A percentile compares a stretch with the other conserved stretches of the same genome.
phyloP scores from a whole-genome alignment of 2,329 filamentous ascomycete genomes.

The Trichoderma citrinoviride region DNA sequence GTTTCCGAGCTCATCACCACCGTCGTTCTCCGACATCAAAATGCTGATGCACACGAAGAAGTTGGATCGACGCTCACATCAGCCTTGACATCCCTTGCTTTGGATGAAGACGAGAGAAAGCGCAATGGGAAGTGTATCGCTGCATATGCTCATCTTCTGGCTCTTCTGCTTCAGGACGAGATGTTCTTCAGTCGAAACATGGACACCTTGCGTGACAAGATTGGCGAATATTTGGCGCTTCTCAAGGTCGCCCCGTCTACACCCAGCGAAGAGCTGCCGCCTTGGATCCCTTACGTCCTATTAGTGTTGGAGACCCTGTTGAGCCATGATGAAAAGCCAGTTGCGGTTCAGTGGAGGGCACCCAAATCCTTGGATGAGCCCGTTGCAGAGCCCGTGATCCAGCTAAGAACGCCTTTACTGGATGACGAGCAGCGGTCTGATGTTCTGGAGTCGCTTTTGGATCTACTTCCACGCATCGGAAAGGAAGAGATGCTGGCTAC shows the following conservation, averaged over 20 bases:
- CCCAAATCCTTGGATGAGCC: constrained; percentile 51
- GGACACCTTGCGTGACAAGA: constrained; percentile 71
- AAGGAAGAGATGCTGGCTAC: constrained; percentile 84
- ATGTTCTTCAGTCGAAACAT: constrained; percentile 76
- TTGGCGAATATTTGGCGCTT: constrained; percentile 73
- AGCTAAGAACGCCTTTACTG: constrained; percentile 56
- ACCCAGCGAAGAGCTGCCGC: constrained; percentile 73
- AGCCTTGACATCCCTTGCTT: constrained; percentile 70
- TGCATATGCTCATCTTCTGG: constrained; percentile 88
- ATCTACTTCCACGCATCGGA: constrained; percentile 79
- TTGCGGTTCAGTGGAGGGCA: constrained; percentile 67
- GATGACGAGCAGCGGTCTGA: constrained; percentile 62
- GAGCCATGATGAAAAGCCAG: constrained; percentile 82
- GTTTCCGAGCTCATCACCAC: constrained; percentile 81
- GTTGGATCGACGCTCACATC: constrained; percentile 80
- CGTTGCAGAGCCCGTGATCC: constrained; percentile 56
- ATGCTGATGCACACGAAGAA: constrained; percentile 60
- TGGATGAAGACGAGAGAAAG: constrained; percentile 64
- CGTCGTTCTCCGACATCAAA: constrained; percentile 59
- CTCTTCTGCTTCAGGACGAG: constrained; percentile 79
- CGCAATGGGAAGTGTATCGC: constrained; percentile 64
- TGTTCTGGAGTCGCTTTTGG: constrained; percentile 75
- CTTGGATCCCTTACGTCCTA: constrained; percentile 89
- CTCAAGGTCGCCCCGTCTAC: constrained; percentile 67
- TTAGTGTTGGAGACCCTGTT: constrained; percentile 87